Base-by-base conservation (phyloP, 768 basidiomycete species). In the Podaxis pistillaris region DNA sequence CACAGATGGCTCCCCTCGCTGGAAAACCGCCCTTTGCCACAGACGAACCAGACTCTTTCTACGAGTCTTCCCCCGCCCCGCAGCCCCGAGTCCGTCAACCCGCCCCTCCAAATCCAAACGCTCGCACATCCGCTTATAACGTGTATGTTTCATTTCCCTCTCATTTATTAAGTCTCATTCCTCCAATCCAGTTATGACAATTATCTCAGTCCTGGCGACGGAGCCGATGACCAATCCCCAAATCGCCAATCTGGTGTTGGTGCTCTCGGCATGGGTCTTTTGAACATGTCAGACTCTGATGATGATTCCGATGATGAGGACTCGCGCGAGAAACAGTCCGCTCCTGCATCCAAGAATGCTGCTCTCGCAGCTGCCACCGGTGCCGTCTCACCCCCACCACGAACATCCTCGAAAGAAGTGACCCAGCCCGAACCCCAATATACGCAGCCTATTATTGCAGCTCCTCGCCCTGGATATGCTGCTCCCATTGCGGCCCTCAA, bases 401-500 rank as follows among this genome's bases (percentile, higher is more conserved):
- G 64, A 49, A 22, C 55, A 56, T 55, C 62, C 26, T 61, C 44
- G 13, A 30, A 58, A 50, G 26, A 56, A 3, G 47, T 28, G 7
- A 33, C 24, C n/a, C 47, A 61, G 19, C 63, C 59, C 63, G 33
- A 64, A 51, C 53, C 54, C 53, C 63, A 49, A 7, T 60, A 26
- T 53, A 51, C 59, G 24, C 54, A 57, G 51, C 71, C 73, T 55
- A 78, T 81, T 8, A 84, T 91, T 64, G 88, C 85, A 3, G 86
- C 89, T 2, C 90, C 90, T 26, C 81, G 81, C 40, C 90, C 90
- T 3, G 90, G 90, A 5, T 92, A 92, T 67, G 83, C 88, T 33
- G 84, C 88, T 2, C 87, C 87, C 37, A 82, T 91, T 30, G 78
- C 87, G 13, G 87, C 84, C 1, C 82, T 90, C 37, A 86, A 84